Conservation (phyloP, 345 rosid genomes). For the Diplotaxis tenuifolia region DNA sequence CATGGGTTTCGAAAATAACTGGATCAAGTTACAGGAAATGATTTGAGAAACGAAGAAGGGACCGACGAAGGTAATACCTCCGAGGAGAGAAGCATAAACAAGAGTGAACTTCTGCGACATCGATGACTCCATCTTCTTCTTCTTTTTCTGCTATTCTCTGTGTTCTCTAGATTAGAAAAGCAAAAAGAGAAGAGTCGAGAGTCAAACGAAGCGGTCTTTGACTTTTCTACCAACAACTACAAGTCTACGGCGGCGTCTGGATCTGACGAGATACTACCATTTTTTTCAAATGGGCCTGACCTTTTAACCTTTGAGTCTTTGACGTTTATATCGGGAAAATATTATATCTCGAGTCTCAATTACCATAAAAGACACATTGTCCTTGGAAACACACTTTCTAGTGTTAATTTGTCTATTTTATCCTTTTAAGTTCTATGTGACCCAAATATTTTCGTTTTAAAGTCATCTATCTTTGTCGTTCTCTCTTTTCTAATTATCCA, state of each 20-base stretch:
- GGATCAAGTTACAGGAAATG: not conserved
- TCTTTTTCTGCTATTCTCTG: slow-evolving; percentile 27
- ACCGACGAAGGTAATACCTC: slow-evolving; percentile 45
- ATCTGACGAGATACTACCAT: not conserved
- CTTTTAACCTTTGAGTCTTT: too few relatives aligned
- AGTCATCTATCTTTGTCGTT: too few relatives aligned
- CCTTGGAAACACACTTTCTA: too few relatives aligned
- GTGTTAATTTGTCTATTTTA: too few relatives aligned
- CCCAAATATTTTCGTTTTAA: too few relatives aligned
- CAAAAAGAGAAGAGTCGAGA: not conserved
- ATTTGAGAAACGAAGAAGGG: not conserved
- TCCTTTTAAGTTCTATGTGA: too few relatives aligned
- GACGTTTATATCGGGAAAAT: too few relatives aligned
- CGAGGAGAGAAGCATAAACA: slow-evolving; percentile 45
- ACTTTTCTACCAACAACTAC: not conserved
- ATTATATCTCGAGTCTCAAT: too few relatives aligned
- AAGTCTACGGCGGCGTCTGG: not conserved
- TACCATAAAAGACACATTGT: too few relatives aligned
- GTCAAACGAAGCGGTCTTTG: slow-evolving; percentile 2
- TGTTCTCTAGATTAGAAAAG: not conserved
- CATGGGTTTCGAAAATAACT: not conserved
- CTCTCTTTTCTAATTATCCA: too few relatives aligned
- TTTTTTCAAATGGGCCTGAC: not conserved
- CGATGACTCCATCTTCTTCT: slow-evolving; percentile 42
- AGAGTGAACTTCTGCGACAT: slow-evolving; percentile 40